A percentile compares a stretch with the other conserved stretches of the same genome.
These are phyloP conservation scores for Trametes versicolor DNA, from an alignment of 1,284 basidiomycete genomes.

Conservation along the genomic window DNA sequence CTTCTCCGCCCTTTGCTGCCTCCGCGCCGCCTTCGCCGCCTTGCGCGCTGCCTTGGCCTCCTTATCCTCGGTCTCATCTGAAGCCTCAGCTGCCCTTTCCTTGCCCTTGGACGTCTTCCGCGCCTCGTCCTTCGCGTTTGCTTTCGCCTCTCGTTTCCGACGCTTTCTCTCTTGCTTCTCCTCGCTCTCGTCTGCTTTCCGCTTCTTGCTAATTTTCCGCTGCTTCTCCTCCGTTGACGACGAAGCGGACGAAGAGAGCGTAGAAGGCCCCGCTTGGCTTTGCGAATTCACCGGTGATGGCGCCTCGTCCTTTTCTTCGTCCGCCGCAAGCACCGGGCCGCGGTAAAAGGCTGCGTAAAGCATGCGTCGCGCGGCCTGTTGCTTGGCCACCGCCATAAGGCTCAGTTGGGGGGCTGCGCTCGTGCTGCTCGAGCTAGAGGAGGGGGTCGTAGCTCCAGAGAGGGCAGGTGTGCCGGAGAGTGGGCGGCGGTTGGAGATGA, in stretches of 20 bases:
- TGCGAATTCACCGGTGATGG: not conserved
- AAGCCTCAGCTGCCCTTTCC: conserved; percentile 6
- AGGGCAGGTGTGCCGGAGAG: conserved; percentile 56
- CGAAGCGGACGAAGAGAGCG: not conserved
- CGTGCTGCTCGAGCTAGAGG: conserved; percentile 40
- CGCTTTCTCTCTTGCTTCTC: conserved; percentile 30
- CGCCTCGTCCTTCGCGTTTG: conserved; percentile 17
- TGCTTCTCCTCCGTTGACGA: conserved; percentile 28
- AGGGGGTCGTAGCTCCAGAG: conserved; percentile 59
- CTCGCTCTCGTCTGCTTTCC: conserved; percentile 28
- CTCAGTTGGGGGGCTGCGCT: conserved; percentile 53
- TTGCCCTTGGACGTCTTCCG: conserved; percentile 23
- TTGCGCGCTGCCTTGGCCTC: conserved; percentile 30
- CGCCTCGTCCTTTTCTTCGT: conserved; percentile 38
- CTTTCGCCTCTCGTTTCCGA: conserved; percentile 30
- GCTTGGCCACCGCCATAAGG: conserved; percentile 74
- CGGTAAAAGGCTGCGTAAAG: conserved; percentile 87
- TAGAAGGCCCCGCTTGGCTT: conserved; percentile 6
- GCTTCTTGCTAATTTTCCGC: conserved; percentile 32
- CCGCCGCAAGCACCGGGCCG: conserved; percentile 68
- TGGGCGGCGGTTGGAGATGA: conserved; percentile 78
- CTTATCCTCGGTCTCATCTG: conserved; percentile 14
- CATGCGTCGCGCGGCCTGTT: conserved; percentile 77
- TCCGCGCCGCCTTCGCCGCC: conserved; percentile 38
- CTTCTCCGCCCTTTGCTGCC: conserved; percentile 39